phyloP scores from a whole-genome alignment of 2,329 filamentous ascomycete genomes.

The Fusarium kyushuense region DNA sequence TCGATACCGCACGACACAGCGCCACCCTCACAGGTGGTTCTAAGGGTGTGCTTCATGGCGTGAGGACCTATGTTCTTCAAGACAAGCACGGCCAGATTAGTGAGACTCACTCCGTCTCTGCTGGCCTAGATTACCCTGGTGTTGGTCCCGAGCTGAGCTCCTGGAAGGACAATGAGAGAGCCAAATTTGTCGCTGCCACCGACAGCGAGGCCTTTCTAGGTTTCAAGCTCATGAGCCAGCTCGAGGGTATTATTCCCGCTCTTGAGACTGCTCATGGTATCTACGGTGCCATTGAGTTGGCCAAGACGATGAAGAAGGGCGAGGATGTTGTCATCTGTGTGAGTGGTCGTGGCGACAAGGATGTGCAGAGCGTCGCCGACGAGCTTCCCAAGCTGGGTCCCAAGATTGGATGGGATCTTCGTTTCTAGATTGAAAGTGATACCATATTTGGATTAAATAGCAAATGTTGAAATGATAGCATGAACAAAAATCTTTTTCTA shows the following conservation, averaged over 20 bases:
- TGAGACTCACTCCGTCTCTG: slow-evolving; percentile 96
- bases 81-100: slow-evolving; percentile 91
- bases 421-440: slow-evolving; percentile 58
- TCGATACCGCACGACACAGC: slow-evolving; percentile 86
- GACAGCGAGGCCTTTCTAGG: slow-evolving; percentile 90
- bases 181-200: slow-evolving; percentile 90
- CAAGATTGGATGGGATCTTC: slow-evolving; percentile 81
- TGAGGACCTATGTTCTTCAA: slow-evolving; percentile 95
- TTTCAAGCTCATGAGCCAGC: slow-evolving; percentile 85
- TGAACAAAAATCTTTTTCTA: slow-evolving; percentile 30
- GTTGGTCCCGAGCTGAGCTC: slow-evolving; percentile 91
- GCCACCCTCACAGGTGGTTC: slow-evolving; percentile 88
- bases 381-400: slow-evolving; percentile 90
- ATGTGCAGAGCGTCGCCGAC: slow-evolving; percentile 97
- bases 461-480: slow-evolving; percentile 27
- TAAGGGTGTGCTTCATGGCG: slow-evolving; percentile 95
- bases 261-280: slow-evolving; percentile 94
- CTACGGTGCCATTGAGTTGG: slow-evolving; percentile 87
- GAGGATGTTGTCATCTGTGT: slow-evolving; percentile 94
- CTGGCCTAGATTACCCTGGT: slow-evolving; percentile 95
- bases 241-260: slow-evolving; percentile 97
- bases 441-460: slow-evolving; percentile 33
- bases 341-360: slow-evolving; percentile 95
- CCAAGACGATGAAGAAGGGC: slow-evolving; percentile 90
- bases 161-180: slow-evolving; percentile 92